phyloP scores from a whole-genome alignment of 345 rosid species.

The Linum trigynum region DNA sequence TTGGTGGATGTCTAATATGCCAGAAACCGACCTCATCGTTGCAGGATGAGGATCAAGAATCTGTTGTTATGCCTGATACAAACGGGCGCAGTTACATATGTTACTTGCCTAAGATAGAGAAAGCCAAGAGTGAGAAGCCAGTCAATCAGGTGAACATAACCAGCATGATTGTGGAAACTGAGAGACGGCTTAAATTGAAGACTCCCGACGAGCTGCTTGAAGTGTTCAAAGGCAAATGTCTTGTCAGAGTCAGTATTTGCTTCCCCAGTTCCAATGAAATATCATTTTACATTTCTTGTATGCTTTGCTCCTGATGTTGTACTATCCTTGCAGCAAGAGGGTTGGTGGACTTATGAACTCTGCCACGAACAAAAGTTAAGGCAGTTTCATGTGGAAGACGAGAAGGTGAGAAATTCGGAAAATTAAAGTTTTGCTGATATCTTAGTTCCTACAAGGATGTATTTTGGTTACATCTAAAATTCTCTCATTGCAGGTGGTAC shows the following conservation, averaged over 20 bases:
- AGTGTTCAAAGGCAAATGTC: constrained; percentile 49
- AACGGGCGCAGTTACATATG: constrained; percentile 53
- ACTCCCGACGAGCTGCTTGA: constrained; percentile 88
- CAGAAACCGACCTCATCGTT: constrained; percentile 2
- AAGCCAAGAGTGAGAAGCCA: constrained; percentile 38
- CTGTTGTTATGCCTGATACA: constrained; percentile 55
- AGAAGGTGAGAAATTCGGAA: constrained; percentile 35
- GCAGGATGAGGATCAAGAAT: constrained; percentile 74
- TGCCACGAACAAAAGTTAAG: constrained; percentile 52
- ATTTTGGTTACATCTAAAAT: neutral
- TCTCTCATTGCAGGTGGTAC: constrained; percentile 48
- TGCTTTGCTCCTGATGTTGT: neutral
- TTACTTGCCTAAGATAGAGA: constrained; percentile 78
- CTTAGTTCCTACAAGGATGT: neutral
- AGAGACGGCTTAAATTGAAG: constrained; percentile 59
- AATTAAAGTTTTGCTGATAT: neutral
- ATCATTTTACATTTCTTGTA: neutral
- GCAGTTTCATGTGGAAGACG: constrained; percentile 69
- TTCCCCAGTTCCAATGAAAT: neutral
- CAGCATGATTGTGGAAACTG: constrained; percentile 72
- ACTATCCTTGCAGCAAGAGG: constrained; percentile 66
- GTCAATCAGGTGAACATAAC: constrained; percentile 43
- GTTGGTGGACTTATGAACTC: constrained; percentile 98
- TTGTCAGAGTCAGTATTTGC: constrained; percentile 43
- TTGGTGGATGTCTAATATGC: neutral